These are phyloP conservation scores for Colletotrichum aenigma DNA, from an alignment of 2,329 filamentous ascomycete genomes.

Conservation along the genomic window DNA sequence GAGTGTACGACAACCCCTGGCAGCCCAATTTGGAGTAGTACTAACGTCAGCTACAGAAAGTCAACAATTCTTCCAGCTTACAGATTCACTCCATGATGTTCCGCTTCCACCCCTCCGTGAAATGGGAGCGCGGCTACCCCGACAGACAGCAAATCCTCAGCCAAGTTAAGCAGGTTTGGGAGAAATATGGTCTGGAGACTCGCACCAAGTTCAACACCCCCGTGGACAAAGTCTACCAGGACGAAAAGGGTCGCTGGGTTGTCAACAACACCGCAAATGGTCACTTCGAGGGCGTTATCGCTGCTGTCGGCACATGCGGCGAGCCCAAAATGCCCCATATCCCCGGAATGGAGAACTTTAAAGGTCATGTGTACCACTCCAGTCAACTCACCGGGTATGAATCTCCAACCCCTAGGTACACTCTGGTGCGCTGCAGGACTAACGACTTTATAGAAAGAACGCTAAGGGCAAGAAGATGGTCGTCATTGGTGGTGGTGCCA, in stretches of 20 bases:
- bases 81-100: constrained; percentile 91
- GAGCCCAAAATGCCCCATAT: constrained; percentile 76
- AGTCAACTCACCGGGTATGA: constrained; percentile 69
- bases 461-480: constrained; percentile 77
- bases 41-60: constrained; percentile 53
- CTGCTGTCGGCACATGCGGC: constrained; percentile 81
- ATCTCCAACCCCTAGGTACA: too few relatives aligned
- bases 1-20: constrained; percentile 58
- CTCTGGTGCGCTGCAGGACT: constrained; percentile 3
- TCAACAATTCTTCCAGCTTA: constrained; percentile 82
- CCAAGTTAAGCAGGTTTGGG: constrained; percentile 75
- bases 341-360: constrained; percentile 73
- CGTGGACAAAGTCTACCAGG: constrained; percentile 73
- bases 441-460: constrained; percentile 53
- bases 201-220: constrained; percentile 74
- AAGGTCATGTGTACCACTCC: constrained; percentile 76
- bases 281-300: constrained; percentile 78
- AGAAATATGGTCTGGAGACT: constrained; percentile 72
- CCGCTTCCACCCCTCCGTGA: constrained; percentile 81
- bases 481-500: constrained; percentile 80
- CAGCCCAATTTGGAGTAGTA: neutral
- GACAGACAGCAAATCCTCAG: constrained; percentile 75
- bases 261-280: constrained; percentile 75
- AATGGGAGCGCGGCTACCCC: constrained; percentile 79
- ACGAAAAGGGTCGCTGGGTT: constrained; percentile 74